Evolutionary conservation across 2,329 filamentous ascomycete genomes (phyloP), one percentile per base, ranked within the genome.

Genomic region (Phialophora verrucosa): DNA sequence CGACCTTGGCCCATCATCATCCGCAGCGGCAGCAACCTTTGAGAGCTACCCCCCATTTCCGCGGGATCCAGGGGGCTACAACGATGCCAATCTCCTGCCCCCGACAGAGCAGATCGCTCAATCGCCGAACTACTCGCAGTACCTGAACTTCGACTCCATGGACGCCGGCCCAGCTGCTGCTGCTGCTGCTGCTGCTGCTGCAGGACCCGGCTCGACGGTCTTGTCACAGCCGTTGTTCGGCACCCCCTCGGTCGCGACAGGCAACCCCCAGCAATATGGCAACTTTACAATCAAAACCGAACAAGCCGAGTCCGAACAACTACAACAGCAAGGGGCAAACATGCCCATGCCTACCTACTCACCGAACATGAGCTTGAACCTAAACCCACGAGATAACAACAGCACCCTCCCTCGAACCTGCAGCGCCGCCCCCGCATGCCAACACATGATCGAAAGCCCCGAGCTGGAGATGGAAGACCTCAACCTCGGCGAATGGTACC

Each of bases 391-490:
- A 44, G 38, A 59, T 29, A 38, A 11, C n/a, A 49, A 42, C 17
- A 57, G 62, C 14, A 38, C 44, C 35, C 51, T 31, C 38, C 49
- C 62, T 6, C 68, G 47, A 32, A 51, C 17, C 32, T 64, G 65
- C 53, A 65, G 68, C n/a, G 27, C 47, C 5, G 58, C 59, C 8
- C 63, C 68, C 0, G 23, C 56, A 6, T 70, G 68, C 59, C 27
- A 64, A 3, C 68, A 70, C 23, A 35, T 67, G 10, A 47, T 66
- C 31, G 61, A 61, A 14, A 62, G 62, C 49, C 63, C 63, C 1
- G 59, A 61, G 8, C 67, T 70, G 23, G 59, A 61, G 11, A 70
- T 70, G 29, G 68, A 70, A 55, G 68, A 70, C 29, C 68, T 64
- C 65, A 65, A 62, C 50, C 27, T 59, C 10, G 47, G 57, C 20